Evolutionary conservation across 306 rosid genomes (phyloP), one percentile per base, ranked within the genome.

Genomic region (Medicago arabica): DNA sequence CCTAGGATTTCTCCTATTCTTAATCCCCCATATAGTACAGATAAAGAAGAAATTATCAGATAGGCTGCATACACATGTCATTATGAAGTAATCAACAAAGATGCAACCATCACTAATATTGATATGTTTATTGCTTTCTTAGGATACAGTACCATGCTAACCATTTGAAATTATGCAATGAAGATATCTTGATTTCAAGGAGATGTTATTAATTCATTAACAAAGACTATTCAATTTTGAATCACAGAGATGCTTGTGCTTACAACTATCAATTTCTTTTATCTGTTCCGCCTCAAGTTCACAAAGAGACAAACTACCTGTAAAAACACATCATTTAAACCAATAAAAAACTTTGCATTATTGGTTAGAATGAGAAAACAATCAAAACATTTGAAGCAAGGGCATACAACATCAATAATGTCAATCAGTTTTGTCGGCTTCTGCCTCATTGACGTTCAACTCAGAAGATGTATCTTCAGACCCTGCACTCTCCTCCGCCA

Each of bases 401-500:
- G 43, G 63, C 66, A 80, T 83, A 82, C 75, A 44, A 8, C 75
- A 79, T 61, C 78, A 16, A 70, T 23, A 49, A 78, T 53, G 76
- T 83, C 76, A 79, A 69, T 81, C 83, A 51, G 86, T 78, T 51
- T 70, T 59, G 44, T 82, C 78, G 16, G 76, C 78, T 85, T 78
- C 83, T 81, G 59, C 85, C 59, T 31, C 81, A 61, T 50, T 79
- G 74, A 81, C 75, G 49, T 68, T 81, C 64, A 49, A 78, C 41
- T 88, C 90, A 13, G 77, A 61, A 64, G 88, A 69, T 18, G 77
- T 11, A 74, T 84, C 87, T 80, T 69, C 90, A 65, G 88, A 65
- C 21, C 46, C 40, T 34, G 81, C 60, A 72, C 84, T 77, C 78
- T 73, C 82, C 75, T 69, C 81, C 12, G 25, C 75, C 17, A 78